These are phyloP conservation scores for Zostera marina DNA, from an alignment of 116 monocot genomes.

Conservation along the genomic window DNA sequence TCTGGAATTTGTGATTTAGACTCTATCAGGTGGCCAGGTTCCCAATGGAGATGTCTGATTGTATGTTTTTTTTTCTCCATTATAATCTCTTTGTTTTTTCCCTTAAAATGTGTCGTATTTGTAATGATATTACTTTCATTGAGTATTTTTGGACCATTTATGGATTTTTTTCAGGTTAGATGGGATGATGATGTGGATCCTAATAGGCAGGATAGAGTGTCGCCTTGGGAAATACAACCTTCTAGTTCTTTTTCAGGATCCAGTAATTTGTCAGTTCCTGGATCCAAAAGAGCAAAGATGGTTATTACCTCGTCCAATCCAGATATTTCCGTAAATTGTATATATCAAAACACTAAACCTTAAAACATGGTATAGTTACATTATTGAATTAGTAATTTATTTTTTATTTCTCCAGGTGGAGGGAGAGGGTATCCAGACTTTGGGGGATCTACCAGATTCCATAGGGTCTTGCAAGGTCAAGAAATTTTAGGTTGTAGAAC, in stretches of 20 bases:
- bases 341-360: background rate
- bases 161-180: constrained; percentile 47
- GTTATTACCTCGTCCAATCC: constrained; percentile 15
- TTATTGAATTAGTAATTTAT: background rate
- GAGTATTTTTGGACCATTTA: too few relatives aligned
- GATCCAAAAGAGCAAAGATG: constrained; percentile 49
- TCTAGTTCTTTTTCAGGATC: constrained; percentile 27
- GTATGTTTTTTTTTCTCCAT: constrained; percentile 18
- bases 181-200: constrained; percentile 57
- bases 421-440: constrained; percentile 36
- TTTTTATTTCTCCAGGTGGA: constrained; percentile 16
- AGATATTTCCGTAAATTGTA: constrained; percentile 41
- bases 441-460: constrained; percentile 66
- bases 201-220: constrained; percentile 38
- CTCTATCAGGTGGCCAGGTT: constrained; percentile 69
- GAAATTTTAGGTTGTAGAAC: constrained; percentile 52
- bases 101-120: too few relatives aligned
- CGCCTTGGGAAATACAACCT: constrained; percentile 87
- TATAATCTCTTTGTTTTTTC: background rate
- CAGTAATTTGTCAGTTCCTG: constrained; percentile 17
- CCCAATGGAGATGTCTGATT: constrained; percentile 79
- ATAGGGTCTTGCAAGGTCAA: constrained; percentile 99
- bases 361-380: background rate
- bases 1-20: constrained; percentile 59
- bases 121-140: too few relatives aligned